Evolutionary conservation across 768 basidiomycete species (phyloP).

Genomic region (Serendipita sp.): DNA sequence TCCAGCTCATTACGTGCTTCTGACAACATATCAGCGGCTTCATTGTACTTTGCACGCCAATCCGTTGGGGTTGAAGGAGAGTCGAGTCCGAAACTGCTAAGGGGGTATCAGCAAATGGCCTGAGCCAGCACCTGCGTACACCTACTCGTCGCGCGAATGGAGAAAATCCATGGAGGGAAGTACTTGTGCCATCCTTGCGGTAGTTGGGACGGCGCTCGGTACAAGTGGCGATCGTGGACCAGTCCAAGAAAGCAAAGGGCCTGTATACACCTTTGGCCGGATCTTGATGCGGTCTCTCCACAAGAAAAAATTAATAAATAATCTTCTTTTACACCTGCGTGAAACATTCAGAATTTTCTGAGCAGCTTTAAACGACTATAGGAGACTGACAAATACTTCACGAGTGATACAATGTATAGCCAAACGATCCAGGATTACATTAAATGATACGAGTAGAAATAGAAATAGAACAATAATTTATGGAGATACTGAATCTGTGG

Average conservation of each 20-base stretch:
- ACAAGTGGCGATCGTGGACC: background rate
- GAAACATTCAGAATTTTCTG: no score
- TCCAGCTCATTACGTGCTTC: slow-evolving; percentile 76
- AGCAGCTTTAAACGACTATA: background rate
- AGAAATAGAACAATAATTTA: background rate
- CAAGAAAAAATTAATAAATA: no score
- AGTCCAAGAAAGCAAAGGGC: background rate
- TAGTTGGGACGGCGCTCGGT: background rate
- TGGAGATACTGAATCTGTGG: background rate
- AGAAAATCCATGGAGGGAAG: background rate
- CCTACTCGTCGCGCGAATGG: slow-evolving; percentile 6
- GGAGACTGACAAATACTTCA: background rate
- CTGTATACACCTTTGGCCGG: background rate
- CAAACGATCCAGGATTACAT: no score
- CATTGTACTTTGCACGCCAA: slow-evolving; percentile 17
- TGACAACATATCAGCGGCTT: slow-evolving; percentile 57
- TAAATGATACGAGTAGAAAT: no score
- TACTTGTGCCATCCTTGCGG: background rate
- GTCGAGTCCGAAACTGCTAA: slow-evolving; percentile 7
- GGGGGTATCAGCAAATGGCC: background rate
- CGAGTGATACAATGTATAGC: no score
- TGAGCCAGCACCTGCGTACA: background rate
- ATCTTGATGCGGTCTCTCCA: background rate
- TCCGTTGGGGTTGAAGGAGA: slow-evolving; percentile 12
- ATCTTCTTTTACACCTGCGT: no score